phyloP scores from a whole-genome alignment of 2,329 filamentous ascomycete species.

The Hymenoscyphus albidus region DNA sequence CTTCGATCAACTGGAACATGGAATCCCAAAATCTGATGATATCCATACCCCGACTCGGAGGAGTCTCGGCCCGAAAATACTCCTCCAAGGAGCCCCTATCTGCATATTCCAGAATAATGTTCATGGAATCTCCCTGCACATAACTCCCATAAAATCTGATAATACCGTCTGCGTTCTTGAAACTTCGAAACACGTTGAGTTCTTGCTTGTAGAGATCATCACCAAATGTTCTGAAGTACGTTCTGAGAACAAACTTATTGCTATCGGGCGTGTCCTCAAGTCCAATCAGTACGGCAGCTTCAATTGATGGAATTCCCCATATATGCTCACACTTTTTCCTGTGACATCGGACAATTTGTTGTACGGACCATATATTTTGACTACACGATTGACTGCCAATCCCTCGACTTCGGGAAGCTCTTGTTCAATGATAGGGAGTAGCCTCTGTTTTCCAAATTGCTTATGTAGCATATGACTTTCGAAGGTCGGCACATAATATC shows the following conservation, averaged over 20 bases:
- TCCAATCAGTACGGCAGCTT: background rate
- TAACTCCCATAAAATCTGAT: slow-evolving; percentile 32
- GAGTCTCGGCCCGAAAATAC: slow-evolving; percentile 29
- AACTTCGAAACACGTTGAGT: slow-evolving; percentile 27
- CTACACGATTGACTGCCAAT: slow-evolving; percentile 23
- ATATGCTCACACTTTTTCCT: background rate
- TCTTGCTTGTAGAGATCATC: slow-evolving; percentile 28
- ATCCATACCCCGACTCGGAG: slow-evolving; percentile 29
- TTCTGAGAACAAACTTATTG: slow-evolving; percentile 32
- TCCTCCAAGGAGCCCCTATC: slow-evolving; percentile 35
- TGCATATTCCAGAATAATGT: slow-evolving; percentile 38
- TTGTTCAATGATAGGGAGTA: slow-evolving; percentile 31
- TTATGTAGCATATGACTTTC: slow-evolving; percentile 23
- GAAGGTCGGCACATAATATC: slow-evolving; percentile 30
- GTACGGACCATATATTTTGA: slow-evolving; percentile 29
- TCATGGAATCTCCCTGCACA: slow-evolving; percentile 28
- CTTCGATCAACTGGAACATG: slow-evolving; percentile 33
- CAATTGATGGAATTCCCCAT: background rate
- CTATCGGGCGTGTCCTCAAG: slow-evolving; percentile 9
- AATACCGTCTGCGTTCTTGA: slow-evolving; percentile 23
- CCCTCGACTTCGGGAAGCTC: slow-evolving; percentile 19
- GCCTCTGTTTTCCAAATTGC: slow-evolving; percentile 23
- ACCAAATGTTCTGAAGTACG: slow-evolving; percentile 24
- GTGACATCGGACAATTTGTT: slow-evolving; percentile 22
- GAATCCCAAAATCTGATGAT: slow-evolving; percentile 35